A percentile compares a stretch with the other conserved stretches of the same genome.
Evolutionary conservation across 2,329 filamentous ascomycete genomes (phyloP).

Genomic region (Alternaria ethzedia): DNA sequence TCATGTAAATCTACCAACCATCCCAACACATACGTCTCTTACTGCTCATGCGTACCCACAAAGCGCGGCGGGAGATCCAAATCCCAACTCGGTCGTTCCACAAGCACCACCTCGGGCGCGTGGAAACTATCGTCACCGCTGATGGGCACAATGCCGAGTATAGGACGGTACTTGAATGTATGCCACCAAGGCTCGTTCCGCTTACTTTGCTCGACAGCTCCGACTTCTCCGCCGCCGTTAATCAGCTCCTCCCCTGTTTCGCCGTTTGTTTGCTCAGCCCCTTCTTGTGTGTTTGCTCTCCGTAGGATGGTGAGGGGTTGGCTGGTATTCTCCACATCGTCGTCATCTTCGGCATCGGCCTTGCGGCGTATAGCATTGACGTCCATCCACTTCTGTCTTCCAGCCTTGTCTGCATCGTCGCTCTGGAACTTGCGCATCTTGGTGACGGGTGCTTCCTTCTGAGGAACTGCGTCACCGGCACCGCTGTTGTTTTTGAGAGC

Average conservation of each 20-base stretch:
- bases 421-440: slow-evolving; percentile 58
- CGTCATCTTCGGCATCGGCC: slow-evolving; percentile 29
- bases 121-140: slow-evolving; percentile 48
- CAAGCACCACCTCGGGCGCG: slow-evolving; percentile 78
- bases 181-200: slow-evolving; percentile 66
- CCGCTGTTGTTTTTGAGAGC: slow-evolving; percentile 53
- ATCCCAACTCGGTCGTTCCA: slow-evolving; percentile 87
- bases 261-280: slow-evolving; percentile 21
- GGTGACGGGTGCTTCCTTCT: slow-evolving; percentile 54
- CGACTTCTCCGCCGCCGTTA: slow-evolving; percentile 20
- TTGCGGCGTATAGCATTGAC: slow-evolving; percentile 36
- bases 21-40: not conserved
- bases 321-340: slow-evolving; percentile 39
- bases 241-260: slow-evolving; percentile 14
- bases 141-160: slow-evolving; percentile 74
- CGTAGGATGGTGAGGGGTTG: slow-evolving; percentile 35
- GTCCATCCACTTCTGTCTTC: slow-evolving; percentile 34
- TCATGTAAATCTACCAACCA: not conserved
- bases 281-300: slow-evolving; percentile 30
- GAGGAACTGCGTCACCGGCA: slow-evolving; percentile 61
- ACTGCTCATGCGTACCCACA: slow-evolving; percentile 46
- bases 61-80: slow-evolving; percentile 75
- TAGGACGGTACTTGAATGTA: slow-evolving; percentile 93
- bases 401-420: slow-evolving; percentile 41
- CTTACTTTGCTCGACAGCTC: slow-evolving; percentile 27